Percentiles rank a stretch among this genome's conserved stretches.
Evolutionary conservation across 345 rosid genomes (phyloP).

Genomic region (Corchorus capsularis): DNA sequence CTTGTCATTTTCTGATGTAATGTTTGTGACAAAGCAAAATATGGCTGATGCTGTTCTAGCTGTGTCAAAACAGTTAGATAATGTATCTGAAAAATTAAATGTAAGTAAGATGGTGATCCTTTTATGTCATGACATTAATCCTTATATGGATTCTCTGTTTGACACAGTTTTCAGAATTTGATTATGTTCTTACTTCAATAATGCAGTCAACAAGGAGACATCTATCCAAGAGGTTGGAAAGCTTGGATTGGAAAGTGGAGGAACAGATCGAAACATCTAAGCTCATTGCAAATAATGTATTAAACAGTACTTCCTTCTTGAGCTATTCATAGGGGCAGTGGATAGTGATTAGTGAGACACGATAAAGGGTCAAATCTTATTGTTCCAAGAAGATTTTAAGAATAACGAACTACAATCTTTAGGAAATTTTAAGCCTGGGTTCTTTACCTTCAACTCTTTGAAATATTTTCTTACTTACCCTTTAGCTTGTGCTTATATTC

Average conservation of each 20-base stretch:
- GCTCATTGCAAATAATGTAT: constrained; percentile 43
- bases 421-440: background rate
- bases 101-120: constrained; percentile 42
- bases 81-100: constrained; percentile 71
- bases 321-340: constrained; percentile 12
- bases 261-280: constrained; percentile 75
- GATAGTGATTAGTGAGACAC: background rate
- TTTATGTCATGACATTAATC: background rate
- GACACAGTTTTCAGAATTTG: background rate
- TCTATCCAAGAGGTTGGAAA: constrained; percentile 71
- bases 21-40: constrained; percentile 91
- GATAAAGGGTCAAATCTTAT: background rate
- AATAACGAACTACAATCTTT: background rate
- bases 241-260: constrained; percentile 83
- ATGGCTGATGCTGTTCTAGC: constrained; percentile 79
- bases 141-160: background rate
- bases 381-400: background rate
- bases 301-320: constrained; percentile 15
- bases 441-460: background rate
- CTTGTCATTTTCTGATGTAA: constrained; percentile 81
- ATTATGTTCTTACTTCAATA: background rate
- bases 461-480: background rate
- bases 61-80: constrained; percentile 80
- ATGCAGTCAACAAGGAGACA: constrained; percentile 61
- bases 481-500: background rate